These are phyloP conservation scores for Candida tibetensis DNA, from an alignment of 805 yeast species.

Conservation along the genomic window DNA sequence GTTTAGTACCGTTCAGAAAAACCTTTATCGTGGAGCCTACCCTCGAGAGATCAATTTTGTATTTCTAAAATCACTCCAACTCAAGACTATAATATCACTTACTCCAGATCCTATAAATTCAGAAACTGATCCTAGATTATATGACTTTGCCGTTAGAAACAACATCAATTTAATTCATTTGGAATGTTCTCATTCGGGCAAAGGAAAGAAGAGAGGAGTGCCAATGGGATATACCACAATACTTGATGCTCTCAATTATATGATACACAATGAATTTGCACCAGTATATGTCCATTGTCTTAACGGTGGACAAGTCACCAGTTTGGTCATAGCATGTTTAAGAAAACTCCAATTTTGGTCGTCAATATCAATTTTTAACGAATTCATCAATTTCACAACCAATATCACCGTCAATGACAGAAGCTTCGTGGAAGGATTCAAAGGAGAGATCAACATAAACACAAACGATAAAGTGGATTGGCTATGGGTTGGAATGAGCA, in stretches of 20 bases:
- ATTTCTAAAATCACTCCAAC: slow-evolving; percentile 60
- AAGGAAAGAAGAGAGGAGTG: slow-evolving; percentile 79
- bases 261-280: slow-evolving; percentile 55
- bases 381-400: slow-evolving; percentile 73
- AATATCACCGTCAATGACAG: slow-evolving; percentile 81
- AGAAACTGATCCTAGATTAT: slow-evolving; percentile 50
- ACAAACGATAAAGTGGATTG: slow-evolving; percentile 49
- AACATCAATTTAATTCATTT: slow-evolving; percentile 67
- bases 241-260: slow-evolving; percentile 53
- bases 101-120: slow-evolving; percentile 70
- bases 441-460: slow-evolving; percentile 56
- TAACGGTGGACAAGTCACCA: slow-evolving; percentile 86
- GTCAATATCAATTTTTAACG: slow-evolving; percentile 80
- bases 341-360: slow-evolving; percentile 87
- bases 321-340: slow-evolving; percentile 80
- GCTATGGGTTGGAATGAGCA: slow-evolving; percentile 66
- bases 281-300: slow-evolving; percentile 85
- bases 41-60: slow-evolving; percentile 74
- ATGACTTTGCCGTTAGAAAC: slow-evolving; percentile 49
- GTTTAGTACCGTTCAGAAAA: slow-evolving; percentile 67
- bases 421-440: slow-evolving; percentile 75
- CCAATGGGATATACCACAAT: slow-evolving; percentile 71
- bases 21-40: slow-evolving; percentile 79
- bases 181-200: slow-evolving; percentile 63
- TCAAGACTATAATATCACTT: slow-evolving; percentile 72